Percentiles rank a stretch among this genome's conserved stretches.
phyloP scores from a whole-genome alignment of 2,329 filamentous ascomycete genomes.

The Aspergillus glaucus region DNA sequence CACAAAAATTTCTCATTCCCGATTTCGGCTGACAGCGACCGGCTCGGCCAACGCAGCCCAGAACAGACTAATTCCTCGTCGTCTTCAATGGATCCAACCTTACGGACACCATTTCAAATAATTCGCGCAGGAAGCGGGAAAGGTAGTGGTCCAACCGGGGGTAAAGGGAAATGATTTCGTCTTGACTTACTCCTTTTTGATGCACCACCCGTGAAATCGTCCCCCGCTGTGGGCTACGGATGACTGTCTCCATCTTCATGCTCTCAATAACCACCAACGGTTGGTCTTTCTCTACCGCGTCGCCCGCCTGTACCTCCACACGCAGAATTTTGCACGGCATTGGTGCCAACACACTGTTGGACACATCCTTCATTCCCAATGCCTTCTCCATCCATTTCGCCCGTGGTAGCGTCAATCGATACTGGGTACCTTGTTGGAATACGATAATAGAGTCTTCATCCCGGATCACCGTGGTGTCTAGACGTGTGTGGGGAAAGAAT shows the following conservation, averaged over 20 bases:
- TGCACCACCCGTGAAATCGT: slow-evolving; percentile 67
- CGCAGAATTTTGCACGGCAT: slow-evolving; percentile 97
- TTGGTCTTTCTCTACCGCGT: slow-evolving; percentile 76
- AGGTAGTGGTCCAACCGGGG: neutral
- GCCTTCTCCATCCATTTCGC: slow-evolving; percentile 85
- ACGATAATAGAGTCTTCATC: slow-evolving; percentile 54
- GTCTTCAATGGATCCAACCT: neutral
- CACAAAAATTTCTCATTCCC: neutral
- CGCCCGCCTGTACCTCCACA: slow-evolving; percentile 78
- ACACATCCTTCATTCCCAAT: slow-evolving; percentile 70
- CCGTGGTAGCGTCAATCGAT: slow-evolving; percentile 48
- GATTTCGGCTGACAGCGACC: neutral
- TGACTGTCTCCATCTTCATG: slow-evolving; percentile 87
- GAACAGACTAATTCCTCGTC: neutral
- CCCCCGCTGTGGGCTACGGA: slow-evolving; percentile 68
- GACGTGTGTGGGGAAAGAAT: slow-evolving; percentile 74
- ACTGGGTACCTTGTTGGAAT: slow-evolving; percentile 63
- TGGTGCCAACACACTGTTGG: slow-evolving; percentile 79
- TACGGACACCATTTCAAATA: neutral
- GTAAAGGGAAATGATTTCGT: neutral
- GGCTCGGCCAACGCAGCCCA: neutral
- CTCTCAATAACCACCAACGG: slow-evolving; percentile 85
- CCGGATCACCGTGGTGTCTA: slow-evolving; percentile 69
- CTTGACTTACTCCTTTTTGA: slow-evolving; percentile 60
- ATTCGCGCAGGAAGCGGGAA: neutral